Evolutionary conservation across 1,284 basidiomycete genomes (phyloP).

Genomic region (Pisolithus thermaeus): DNA sequence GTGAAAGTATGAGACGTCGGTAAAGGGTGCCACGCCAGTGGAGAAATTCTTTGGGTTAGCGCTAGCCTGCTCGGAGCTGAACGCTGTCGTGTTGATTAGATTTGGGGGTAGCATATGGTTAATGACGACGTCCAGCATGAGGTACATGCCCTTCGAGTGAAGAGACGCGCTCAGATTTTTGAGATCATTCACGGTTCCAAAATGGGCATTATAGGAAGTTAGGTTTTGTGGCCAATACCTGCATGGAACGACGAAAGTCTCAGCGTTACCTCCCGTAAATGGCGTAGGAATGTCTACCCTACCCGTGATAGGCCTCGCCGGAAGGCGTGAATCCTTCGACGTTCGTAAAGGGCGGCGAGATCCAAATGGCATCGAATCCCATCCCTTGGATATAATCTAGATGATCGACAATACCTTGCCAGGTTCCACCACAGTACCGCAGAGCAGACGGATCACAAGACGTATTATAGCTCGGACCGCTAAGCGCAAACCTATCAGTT

Average conservation of each 20-base stretch:
- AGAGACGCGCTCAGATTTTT: constrained; percentile 53
- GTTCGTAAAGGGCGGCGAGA: constrained; percentile 60
- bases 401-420: constrained; percentile 63
- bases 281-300: constrained; percentile 6
- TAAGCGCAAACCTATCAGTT: constrained; percentile 69
- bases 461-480: constrained; percentile 26
- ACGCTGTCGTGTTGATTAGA: constrained; percentile 19
- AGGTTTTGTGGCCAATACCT: constrained; percentile 62
- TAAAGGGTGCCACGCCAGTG: constrained; percentile 31
- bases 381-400: constrained; percentile 74
- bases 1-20: constrained; percentile 30
- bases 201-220: constrained; percentile 55
- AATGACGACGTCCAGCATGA: constrained; percentile 77
- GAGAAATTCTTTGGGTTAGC: constrained; percentile 8
- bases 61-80: too few species aligned
- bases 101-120: constrained; percentile 56
- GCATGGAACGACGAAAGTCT: not conserved
- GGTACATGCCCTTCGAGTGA: constrained; percentile 66
- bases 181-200: constrained; percentile 61
- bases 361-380: constrained; percentile 73
- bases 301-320: constrained; percentile 62
- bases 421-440: constrained; percentile 71
- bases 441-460: constrained; percentile 49
- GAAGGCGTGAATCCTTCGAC: constrained; percentile 58
- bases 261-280: not conserved